Evolutionary conservation across 306 rosid species (phyloP), one percentile per base, ranked within the genome.

Genomic region (Castanospermum australe): DNA sequence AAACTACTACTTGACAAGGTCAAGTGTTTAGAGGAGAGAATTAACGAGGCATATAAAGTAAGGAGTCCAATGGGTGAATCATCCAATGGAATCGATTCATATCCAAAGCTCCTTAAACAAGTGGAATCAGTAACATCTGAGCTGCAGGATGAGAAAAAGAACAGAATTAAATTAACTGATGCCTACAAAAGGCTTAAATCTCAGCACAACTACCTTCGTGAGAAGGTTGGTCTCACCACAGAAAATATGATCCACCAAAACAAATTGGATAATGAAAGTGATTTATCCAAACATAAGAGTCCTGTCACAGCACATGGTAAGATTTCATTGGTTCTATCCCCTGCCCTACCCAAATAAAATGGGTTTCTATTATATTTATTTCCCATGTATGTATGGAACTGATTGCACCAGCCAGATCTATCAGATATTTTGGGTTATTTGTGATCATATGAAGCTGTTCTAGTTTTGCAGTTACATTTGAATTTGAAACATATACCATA

Each of bases 111-210:
- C 2, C 45, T 54, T 25, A 82, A 85, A 67, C 67, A 83, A 73
- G 74, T 86, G 74, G 91, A 83, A 73, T 45, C 59, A 33, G 22
- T 83, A 56, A 30, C 63, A 22, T 42, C 67, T 24, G 92, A 89
- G 79, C 51, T 94, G 79, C 57, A 20, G 82, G 79, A 30, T 14
- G 97, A 91, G 85, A 91, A 54, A 82, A 73, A 70, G 83, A 89
- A 83, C 85, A 83, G 56, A 52, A 71, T 57, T 60, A 75, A 67
- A 2, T 42, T 74, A 4, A 59, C 63, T 62, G 93, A 84, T 30
- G 87, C 87, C 0, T 90, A 79, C 91, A 95, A 87, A 82, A 90
- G 80, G 51, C 89, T 93, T 35, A 93, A 90, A 78, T 91, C 97
- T 73, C 96, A 93, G 61, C 76, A 93, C 50, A 81, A 68, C 79